Percentiles rank a stretch among this genome's conserved stretches.
Evolutionary conservation across 805 yeast species (phyloP).

Genomic region (Nakazawaea sp.): DNA sequence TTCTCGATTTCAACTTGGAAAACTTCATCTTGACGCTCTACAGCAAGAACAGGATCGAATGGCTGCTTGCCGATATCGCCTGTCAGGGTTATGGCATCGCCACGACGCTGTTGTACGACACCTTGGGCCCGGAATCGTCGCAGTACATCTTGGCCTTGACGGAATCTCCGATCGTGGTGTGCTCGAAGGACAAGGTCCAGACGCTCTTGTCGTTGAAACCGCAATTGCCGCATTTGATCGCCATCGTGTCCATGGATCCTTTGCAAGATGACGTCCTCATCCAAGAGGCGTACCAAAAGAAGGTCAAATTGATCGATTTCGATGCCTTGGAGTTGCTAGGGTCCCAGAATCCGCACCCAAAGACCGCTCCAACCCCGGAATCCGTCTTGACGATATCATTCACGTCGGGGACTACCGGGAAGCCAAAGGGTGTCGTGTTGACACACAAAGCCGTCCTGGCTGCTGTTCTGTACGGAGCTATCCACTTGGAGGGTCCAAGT

Average conservation of each 20-base stretch:
- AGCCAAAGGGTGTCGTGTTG: slow-evolving; percentile 72
- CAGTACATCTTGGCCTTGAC: slow-evolving; percentile 56
- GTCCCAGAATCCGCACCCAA: neutral
- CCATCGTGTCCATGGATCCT: slow-evolving; percentile 51
- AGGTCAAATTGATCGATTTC: slow-evolving; percentile 21
- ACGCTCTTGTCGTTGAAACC: slow-evolving; percentile 39
- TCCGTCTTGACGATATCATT: slow-evolving; percentile 33
- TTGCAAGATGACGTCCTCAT: slow-evolving; percentile 26
- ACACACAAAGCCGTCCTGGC: slow-evolving; percentile 47
- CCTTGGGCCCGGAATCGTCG: slow-evolving; percentile 54
- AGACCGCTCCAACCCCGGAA: slow-evolving; percentile 16
- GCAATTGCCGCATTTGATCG: slow-evolving; percentile 30
- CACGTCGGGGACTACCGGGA: slow-evolving; percentile 72
- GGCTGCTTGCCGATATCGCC: slow-evolving; percentile 67
- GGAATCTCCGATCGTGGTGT: slow-evolving; percentile 50
- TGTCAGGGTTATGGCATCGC: slow-evolving; percentile 50
- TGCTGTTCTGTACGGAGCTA: slow-evolving; percentile 21
- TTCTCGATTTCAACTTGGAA: slow-evolving; percentile 14
- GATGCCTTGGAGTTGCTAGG: slow-evolving; percentile 37
- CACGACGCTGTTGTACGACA: slow-evolving; percentile 51
- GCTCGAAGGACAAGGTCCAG: slow-evolving; percentile 44
- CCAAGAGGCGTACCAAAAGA: slow-evolving; percentile 30
- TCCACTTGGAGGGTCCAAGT: neutral
- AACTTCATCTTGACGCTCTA: slow-evolving; percentile 49
- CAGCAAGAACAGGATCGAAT: slow-evolving; percentile 55